Evolutionary conservation across 2,329 filamentous ascomycete genomes (phyloP).

Genomic region (Leptodontidium sp.): DNA sequence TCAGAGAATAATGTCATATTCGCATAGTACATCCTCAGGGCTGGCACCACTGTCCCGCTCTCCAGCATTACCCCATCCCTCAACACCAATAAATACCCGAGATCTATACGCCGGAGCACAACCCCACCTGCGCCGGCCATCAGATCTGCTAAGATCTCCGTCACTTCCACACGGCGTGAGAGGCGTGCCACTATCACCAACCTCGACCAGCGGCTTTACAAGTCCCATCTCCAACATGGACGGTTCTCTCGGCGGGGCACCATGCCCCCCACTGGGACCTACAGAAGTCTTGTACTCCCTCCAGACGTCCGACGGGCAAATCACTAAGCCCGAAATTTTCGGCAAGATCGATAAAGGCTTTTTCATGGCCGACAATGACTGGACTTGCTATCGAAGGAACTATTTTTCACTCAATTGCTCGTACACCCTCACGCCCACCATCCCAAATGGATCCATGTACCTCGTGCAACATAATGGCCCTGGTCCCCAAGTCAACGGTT

Average conservation of each 20-base stretch:
- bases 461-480: constrained; percentile 40
- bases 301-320: constrained; percentile 56
- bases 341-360: constrained; percentile 77
- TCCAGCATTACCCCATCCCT: constrained; percentile 44
- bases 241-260: constrained; percentile 34
- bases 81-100: constrained; percentile 44
- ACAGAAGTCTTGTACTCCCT: constrained; percentile 56
- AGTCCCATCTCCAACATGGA: constrained; percentile 47
- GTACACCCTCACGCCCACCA: constrained; percentile 62
- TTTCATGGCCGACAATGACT: constrained; percentile 70
- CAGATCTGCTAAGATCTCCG: constrained; percentile 46
- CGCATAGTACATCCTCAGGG: constrained; percentile 42
- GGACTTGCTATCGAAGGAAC: constrained; percentile 79
- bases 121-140: constrained; percentile 43
- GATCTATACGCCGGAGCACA: constrained; percentile 46
- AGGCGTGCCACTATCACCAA: constrained; percentile 46
- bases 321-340: constrained; percentile 67
- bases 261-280: constrained; percentile 47
- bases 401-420: constrained; percentile 75
- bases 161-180: constrained; percentile 40
- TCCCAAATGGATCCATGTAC: constrained; percentile 53
- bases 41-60: constrained; percentile 46
- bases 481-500: constrained; percentile 58
- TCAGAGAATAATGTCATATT: constrained; percentile 44
- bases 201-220: constrained; percentile 46